These are phyloP conservation scores for Cercophora scortea DNA, from an alignment of 495 filamentous ascomycete genomes.

Conservation along the genomic window DNA sequence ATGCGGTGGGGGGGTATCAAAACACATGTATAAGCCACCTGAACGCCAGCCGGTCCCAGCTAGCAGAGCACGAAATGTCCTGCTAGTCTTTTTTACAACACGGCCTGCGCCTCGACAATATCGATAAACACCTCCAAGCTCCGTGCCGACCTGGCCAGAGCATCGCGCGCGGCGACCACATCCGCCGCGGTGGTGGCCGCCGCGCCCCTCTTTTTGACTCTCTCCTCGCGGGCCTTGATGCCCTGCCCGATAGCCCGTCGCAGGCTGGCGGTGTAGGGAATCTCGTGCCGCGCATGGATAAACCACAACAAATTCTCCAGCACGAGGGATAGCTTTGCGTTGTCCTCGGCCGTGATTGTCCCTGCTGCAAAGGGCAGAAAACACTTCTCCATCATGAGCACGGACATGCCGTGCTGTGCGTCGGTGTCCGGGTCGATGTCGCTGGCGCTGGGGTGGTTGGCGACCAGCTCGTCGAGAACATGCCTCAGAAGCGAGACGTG, in stretches of 20 bases:
- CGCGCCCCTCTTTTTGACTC: constrained; percentile 26
- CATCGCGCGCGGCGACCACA: constrained; percentile 16
- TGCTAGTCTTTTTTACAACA: not conserved
- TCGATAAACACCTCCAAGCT: constrained; percentile 29
- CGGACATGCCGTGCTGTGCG: constrained; percentile 40
- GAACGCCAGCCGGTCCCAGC: too few species aligned
- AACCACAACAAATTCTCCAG: constrained; percentile 65
- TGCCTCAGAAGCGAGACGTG: constrained; percentile 57
- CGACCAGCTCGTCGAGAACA: constrained; percentile 55
- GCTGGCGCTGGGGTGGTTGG: constrained; percentile 36
- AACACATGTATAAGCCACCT: too few species aligned
- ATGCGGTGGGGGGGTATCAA: too few species aligned
- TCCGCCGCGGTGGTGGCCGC: constrained; percentile 8
- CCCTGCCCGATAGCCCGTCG: constrained; percentile 52
- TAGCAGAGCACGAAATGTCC: too few species aligned
- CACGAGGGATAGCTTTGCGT: constrained; percentile 71
- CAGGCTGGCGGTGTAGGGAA: constrained; percentile 40
- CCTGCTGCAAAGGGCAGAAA: constrained; percentile 69
- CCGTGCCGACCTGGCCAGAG: constrained; percentile 30
- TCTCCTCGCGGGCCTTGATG: constrained; percentile 50
- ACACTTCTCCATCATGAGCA: constrained; percentile 52
- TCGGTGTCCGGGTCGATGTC: constrained; percentile 27
- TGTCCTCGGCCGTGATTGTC: constrained; percentile 54
- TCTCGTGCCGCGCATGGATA: constrained; percentile 33
- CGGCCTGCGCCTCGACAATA: constrained; percentile 11